These are phyloP conservation scores for Clonostachys byssicola DNA, from an alignment of 2,329 filamentous ascomycete species.

Conservation along the genomic window DNA sequence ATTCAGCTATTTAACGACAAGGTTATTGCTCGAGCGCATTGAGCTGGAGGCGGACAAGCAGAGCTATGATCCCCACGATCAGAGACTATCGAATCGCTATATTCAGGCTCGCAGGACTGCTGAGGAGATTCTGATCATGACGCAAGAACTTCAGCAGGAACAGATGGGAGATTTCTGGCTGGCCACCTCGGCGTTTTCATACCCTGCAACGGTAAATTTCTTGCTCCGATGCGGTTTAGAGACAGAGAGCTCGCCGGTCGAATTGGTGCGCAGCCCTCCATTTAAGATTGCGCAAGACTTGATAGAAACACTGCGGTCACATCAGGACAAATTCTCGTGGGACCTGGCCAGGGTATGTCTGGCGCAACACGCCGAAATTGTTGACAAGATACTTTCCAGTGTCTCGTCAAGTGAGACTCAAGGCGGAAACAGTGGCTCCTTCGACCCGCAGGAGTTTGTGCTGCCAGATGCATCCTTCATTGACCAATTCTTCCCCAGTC, in stretches of 20 bases:
- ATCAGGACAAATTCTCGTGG: constrained; percentile 35
- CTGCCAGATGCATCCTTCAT: constrained; percentile 24
- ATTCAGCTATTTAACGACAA: constrained; percentile 42
- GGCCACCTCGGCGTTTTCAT: constrained; percentile 37
- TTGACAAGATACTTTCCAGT: constrained; percentile 34
- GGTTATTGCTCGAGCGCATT: constrained; percentile 40
- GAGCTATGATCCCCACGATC: constrained; percentile 9
- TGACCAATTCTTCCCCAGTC: constrained; percentile 24
- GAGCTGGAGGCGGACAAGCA: constrained; percentile 34
- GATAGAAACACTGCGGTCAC: constrained; percentile 27
- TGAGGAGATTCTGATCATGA: constrained; percentile 42
- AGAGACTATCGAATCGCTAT: constrained; percentile 21
- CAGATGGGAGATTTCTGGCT: constrained; percentile 47
- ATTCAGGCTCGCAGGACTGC: constrained; percentile 36
- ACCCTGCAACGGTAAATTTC: constrained; percentile 45
- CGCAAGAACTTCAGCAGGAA: constrained; percentile 35
- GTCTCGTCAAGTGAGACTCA: constrained; percentile 12
- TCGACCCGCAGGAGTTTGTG: constrained; percentile 15
- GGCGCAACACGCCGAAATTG: constrained; percentile 37
- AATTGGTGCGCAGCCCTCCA: constrained; percentile 28
- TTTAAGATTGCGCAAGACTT: constrained; percentile 37
- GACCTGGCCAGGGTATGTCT: constrained; percentile 47
- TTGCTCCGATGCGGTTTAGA: constrained; percentile 42
- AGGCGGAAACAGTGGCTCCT: constrained; percentile 4
- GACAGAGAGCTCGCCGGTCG: constrained; percentile 26